These are phyloP conservation scores for Podaxis sp. DNA, from an alignment of 768 basidiomycete genomes.

Conservation along the genomic window DNA sequence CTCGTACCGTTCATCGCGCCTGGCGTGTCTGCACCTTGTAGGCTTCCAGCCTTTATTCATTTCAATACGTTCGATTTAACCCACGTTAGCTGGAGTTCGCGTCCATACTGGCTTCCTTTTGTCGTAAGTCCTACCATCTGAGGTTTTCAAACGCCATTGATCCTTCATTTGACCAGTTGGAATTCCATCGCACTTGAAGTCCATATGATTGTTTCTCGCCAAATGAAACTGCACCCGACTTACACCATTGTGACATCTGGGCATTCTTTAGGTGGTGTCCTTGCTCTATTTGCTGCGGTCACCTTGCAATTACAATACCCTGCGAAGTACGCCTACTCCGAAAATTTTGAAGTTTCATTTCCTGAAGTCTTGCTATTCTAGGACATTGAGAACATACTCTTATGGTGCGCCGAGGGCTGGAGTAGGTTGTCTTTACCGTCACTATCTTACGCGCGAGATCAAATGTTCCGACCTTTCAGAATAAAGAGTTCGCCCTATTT, in stretches of 20 bases:
- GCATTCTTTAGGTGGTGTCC: constrained; percentile 54
- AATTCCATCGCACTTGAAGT: constrained; percentile 43
- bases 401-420: constrained; percentile 51
- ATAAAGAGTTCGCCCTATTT: constrained; percentile 42
- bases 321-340: constrained; percentile 24
- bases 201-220: constrained; percentile 30
- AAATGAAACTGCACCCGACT: constrained; percentile 33
- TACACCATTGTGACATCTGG: constrained; percentile 46
- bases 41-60: constrained; percentile 3
- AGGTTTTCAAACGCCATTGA: not conserved
- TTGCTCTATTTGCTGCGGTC: constrained; percentile 48
- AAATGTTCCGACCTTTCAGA: constrained; percentile 26
- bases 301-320: constrained; percentile 41
- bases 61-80: not conserved
- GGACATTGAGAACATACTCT: constrained; percentile 41
- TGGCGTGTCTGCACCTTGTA: constrained; percentile 41
- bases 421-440: constrained; percentile 25
- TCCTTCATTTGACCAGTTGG: constrained; percentile 38
- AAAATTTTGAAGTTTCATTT: not conserved
- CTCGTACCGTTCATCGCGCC: constrained; percentile 44
- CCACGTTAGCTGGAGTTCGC: constrained; percentile 30
- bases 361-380: constrained; percentile 12
- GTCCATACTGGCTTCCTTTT: constrained; percentile 53
- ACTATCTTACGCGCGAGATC: not conserved
- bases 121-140: constrained; percentile 30